phyloP scores from a whole-genome alignment of 345 rosid genomes.

The Erodium maritimum region DNA sequence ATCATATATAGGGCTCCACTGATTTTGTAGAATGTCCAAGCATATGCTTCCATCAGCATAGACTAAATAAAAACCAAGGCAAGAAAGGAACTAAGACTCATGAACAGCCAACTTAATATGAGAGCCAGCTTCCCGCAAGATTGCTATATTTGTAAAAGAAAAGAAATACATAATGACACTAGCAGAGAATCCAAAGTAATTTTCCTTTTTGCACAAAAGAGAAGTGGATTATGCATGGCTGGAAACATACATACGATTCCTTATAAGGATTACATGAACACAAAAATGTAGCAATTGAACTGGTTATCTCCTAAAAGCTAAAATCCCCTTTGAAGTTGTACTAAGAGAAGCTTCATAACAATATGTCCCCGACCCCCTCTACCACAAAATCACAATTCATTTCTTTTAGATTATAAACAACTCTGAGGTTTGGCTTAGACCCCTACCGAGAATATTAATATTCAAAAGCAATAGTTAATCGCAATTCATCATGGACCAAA shows the following conservation, averaged over 20 bases:
- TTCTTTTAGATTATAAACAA: too few species aligned
- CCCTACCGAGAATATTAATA: too few species aligned
- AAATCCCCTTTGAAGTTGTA: too few species aligned
- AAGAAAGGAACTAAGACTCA: not conserved
- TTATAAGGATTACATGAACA: too few species aligned
- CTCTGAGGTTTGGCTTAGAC: too few species aligned
- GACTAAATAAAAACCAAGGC: constrained; percentile 19
- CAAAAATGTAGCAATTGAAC: not conserved
- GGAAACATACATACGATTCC: not conserved
- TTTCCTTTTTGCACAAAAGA: too few species aligned
- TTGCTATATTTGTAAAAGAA: not conserved
- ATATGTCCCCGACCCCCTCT: too few species aligned
- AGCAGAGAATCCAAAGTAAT: not conserved
- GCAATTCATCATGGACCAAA: too few species aligned
- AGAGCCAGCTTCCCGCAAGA: not conserved
- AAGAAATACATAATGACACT: not conserved
- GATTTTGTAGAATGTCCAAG: constrained; percentile 76
- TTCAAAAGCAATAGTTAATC: too few species aligned
- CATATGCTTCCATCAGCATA: constrained; percentile 87
- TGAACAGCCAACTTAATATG: not conserved
- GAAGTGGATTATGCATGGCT: not conserved
- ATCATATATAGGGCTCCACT: constrained; percentile 81
- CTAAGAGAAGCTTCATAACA: not conserved
- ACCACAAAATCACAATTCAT: not conserved
- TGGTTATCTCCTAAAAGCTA: too few species aligned